Base-by-base conservation (phyloP, 768 basidiomycete species). In the Lactarius trivialis region DNA sequence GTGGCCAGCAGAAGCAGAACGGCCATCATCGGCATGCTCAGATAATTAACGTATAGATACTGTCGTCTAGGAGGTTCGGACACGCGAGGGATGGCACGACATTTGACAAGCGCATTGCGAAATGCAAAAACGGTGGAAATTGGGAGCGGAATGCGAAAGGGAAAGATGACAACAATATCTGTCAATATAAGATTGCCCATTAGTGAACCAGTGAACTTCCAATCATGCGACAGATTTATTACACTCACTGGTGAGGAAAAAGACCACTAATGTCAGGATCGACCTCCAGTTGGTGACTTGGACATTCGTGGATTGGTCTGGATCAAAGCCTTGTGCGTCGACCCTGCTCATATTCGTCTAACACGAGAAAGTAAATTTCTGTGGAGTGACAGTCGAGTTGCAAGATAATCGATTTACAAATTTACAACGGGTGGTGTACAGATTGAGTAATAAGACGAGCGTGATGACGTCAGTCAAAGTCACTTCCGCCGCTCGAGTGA, bases 11-110 rank as follows among this genome's bases (percentile, higher is more conserved):
- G 68, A 14, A 73, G 36, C 3, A 74, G 50, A 12, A 74, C 70
- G 12, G 74, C 69, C 11, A 68, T 14, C 8, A 73, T 58, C 17
- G 74, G 75, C 5, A 71, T 71, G 7, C 71, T 74, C 39, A 72
- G 67, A 60, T 72, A 72, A 63, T 75, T 71, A 11, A 76, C 60
- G 7, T 52, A 65, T 1, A 74, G 24, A 48, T 71, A 65, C n/a
- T 33, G 39, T 34, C 53, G 49, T 39, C 51, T 57, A 36, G 52
- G 52, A 11, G 56, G 43, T 17, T 55, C 50, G 3, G 55, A 48
- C 24, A 37, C 54, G 19, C 41, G 55, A 19, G 55, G 34, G 24
- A 66, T n/a, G 33, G 60, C n/a, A 39, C 65, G 65, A 53, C 61
- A 45, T 34, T 37, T 39, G 50, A 66, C 65, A 43, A 67, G 65